Base-by-base conservation (phyloP, 495 filamentous ascomycete species). In the Penicillium turbatum region DNA sequence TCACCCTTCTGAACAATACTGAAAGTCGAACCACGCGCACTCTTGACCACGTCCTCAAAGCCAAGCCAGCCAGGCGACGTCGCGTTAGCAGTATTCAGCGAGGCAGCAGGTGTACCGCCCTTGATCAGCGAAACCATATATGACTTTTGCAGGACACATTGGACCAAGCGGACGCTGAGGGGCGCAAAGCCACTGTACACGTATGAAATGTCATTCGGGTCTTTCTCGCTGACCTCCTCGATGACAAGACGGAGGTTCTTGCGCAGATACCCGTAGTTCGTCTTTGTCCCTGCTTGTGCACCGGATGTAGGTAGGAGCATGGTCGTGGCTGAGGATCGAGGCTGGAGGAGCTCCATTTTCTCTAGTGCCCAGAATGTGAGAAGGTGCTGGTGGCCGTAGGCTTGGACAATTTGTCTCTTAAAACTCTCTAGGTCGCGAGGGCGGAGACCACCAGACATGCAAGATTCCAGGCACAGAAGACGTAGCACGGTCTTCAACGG, bases 181-280 rank as follows among this genome's bases (percentile, higher is more conserved):
- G 95, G 93, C 6, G 95, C 95, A 66, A 97, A 97, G 40, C 95
- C 95, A 57, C 88, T 92, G 75, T 96, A 99, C 31, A 95, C 92
- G 64, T 97, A 99, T 9, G 95, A 89, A 55, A 97, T 88, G 55
- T 99, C 95, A 59, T 92, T 86, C 8, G 95, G 95, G n/a, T 96
- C 89, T 40, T 92, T 85, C 67, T 97, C 95, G 64, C 95, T 92
- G 52, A 97, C 92, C 67, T 99, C 95, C 67, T 97, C 92, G 48
- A 96, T 86, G 56, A 97, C 92, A 43, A 99, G 81, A 21, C 86
- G 82, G 24, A 99, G 83, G 55, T 83, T 82, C 65, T 90, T 90
- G 30, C 95, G 86, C 11, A 97, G 76, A 63, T 88, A 87, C 21
- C 82, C 83, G 75, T 97, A 98, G 64, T 96, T 96, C 3, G 93